Evolutionary conservation across 495 filamentous ascomycete genomes (phyloP).

Genomic region (Podospora conica): DNA sequence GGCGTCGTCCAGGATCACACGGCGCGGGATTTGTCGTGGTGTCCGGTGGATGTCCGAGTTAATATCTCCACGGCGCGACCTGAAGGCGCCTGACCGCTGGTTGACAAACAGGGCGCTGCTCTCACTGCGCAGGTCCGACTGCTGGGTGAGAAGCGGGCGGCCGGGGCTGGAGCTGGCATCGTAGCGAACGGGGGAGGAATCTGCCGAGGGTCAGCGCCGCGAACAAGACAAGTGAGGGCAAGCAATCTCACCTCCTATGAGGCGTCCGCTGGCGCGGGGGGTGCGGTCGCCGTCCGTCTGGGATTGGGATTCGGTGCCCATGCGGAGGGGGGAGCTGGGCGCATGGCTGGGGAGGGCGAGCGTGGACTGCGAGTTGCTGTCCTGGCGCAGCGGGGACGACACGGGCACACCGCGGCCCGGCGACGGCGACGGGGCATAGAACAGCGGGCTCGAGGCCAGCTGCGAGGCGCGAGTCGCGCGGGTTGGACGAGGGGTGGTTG

Average conservation of each 20-base stretch:
- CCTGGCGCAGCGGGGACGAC: conserved; percentile 47
- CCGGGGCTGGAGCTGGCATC: conserved; percentile 79
- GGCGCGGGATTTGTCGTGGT: conserved; percentile 56
- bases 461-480: conserved; percentile 38
- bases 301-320: conserved; percentile 48
- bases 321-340: conserved; percentile 62
- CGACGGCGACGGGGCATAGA: conserved; percentile 78
- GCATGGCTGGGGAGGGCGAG: conserved; percentile 46
- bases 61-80: conserved; percentile 73
- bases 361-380: conserved; percentile 51
- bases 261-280: conserved; percentile 56
- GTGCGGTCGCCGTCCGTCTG: conserved; percentile 58
- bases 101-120: conserved; percentile 84
- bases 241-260: conserved; percentile 58
- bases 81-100: conserved; percentile 46
- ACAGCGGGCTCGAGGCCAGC: conserved; percentile 71
- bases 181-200: conserved; percentile 87
- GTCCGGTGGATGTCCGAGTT: conserved; percentile 68
- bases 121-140: conserved; percentile 64
- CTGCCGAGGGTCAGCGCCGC: conserved; percentile 33
- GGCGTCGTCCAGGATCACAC: conserved; percentile 75
- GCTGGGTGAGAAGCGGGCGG: conserved; percentile 47
- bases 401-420: conserved; percentile 36
- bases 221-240: background rate
- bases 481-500: conserved; percentile 40